phyloP scores from a whole-genome alignment of 164 flowering plant genomes.

The Cinnamomum micranthum region DNA sequence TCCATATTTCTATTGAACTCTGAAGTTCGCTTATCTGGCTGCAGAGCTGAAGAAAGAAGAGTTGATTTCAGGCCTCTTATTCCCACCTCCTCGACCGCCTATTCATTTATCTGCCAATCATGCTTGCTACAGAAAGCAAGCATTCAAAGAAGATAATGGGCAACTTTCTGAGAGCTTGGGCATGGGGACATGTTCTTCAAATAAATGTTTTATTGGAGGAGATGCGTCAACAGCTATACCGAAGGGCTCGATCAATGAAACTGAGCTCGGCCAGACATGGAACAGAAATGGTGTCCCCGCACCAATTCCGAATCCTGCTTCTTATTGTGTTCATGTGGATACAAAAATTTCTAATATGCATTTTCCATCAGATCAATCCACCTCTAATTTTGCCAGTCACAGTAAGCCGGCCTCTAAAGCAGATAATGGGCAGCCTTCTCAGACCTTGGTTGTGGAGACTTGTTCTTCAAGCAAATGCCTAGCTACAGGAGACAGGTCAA shows the following conservation, averaged over 20 bases:
- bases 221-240: constrained; percentile 17
- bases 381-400: constrained; percentile 16
- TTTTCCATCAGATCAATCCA: constrained; percentile 26
- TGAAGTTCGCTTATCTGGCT: constrained; percentile 11
- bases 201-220: constrained; percentile 21
- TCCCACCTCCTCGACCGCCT: constrained; percentile 34
- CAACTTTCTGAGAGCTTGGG: constrained; percentile 18
- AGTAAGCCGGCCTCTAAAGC: constrained; percentile 21
- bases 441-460: constrained; percentile 19
- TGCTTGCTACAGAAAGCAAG: constrained; percentile 23
- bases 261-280: constrained; percentile 12
- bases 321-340: constrained; percentile 15
- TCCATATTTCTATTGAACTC: not conserved
- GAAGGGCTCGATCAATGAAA: constrained; percentile 11
- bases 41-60: constrained; percentile 67
- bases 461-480: constrained; percentile 22
- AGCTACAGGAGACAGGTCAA: constrained; percentile 20
- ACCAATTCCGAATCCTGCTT: constrained; percentile 15
- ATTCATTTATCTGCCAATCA: constrained; percentile 22
- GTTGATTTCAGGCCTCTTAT: constrained; percentile 53
- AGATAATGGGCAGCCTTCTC: constrained; percentile 21
- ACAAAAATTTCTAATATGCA: constrained; percentile 7
- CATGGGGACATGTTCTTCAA: constrained; percentile 24
- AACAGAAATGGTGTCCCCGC: constrained; percentile 9
- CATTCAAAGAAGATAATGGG: constrained; percentile 18